Evolutionary conservation across 768 basidiomycete genomes (phyloP).

Genomic region (Tylopilus felleus): DNA sequence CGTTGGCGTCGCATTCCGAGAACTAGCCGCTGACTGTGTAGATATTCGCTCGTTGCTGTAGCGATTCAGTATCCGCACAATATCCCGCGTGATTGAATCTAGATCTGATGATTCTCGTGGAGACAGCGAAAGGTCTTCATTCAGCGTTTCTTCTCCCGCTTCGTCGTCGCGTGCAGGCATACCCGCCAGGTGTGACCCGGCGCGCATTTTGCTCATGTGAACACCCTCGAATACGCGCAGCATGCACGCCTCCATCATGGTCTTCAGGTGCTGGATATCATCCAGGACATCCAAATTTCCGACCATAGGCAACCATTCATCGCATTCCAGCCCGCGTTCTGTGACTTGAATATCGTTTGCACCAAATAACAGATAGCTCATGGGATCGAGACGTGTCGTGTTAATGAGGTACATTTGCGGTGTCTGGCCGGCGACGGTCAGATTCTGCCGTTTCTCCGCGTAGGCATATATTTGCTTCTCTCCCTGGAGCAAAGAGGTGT

Average conservation of each 20-base stretch:
- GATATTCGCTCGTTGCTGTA: slow-evolving; percentile 65
- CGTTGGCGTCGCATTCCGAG: slow-evolving; percentile 65
- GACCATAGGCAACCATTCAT: slow-evolving; percentile 85
- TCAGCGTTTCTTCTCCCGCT: slow-evolving; percentile 47
- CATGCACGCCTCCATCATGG: slow-evolving; percentile 77
- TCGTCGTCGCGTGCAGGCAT: slow-evolving; percentile 48
- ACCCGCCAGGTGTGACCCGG: slow-evolving; percentile 30
- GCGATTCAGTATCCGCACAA: slow-evolving; percentile 69
- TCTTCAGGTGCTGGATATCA: slow-evolving; percentile 78
- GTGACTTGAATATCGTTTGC: slow-evolving; percentile 73
- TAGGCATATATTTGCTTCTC: slow-evolving; percentile 82
- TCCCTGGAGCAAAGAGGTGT: slow-evolving; percentile 21
- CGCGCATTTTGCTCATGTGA: slow-evolving; percentile 35
- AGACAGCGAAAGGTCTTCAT: slow-evolving; percentile 53
- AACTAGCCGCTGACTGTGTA: slow-evolving; percentile 55
- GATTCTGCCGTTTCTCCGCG: slow-evolving; percentile 79
- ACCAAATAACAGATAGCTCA: slow-evolving; percentile 90
- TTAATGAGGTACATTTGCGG: slow-evolving; percentile 71
- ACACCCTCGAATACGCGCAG: slow-evolving; percentile 90
- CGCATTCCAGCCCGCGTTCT: slow-evolving; percentile 76
- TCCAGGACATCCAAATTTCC: slow-evolving; percentile 74
- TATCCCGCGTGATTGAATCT: slow-evolving; percentile 66
- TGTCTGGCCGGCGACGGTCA: slow-evolving; percentile 43
- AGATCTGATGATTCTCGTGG: slow-evolving; percentile 71
- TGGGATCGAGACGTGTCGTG: slow-evolving; percentile 81